Evolutionary conservation across 495 filamentous ascomycete genomes (phyloP), one percentile per base, ranked within the genome.

Genomic region (Aspergillus affinis): DNA sequence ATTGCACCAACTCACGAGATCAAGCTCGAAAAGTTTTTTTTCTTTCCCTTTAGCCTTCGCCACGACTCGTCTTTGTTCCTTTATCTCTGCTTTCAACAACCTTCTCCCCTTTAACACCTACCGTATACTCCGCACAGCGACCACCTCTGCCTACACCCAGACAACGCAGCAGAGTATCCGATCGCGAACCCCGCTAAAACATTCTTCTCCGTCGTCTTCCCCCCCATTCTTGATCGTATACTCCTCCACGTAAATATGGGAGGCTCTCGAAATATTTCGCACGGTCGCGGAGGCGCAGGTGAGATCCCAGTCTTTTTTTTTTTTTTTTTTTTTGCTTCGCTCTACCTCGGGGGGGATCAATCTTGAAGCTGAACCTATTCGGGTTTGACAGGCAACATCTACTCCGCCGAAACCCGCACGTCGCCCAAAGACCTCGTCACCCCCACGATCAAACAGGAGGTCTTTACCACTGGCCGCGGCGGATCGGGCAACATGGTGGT

Each of bases 381-480:
- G 36, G 23, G 23, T 26, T 41, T 10, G 13, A 41, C 13, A 78
- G 91, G 91, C 63, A 96, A 96, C 78, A 90, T 93, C 62, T 82
- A 81, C 66, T 82, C 83, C 62, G 75, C 80, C 55, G 72, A 84
- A 63, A 78, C 78, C 61, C 72, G 75, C 45, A 66, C 80, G 58
- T 71, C 76, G 6, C 77, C 85, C 58, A 67, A 78, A 18, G 89
- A 91, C 65, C 82, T 96, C 56, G 76, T 86, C 63, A 96, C 92
- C 4, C 93, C 93, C 0, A 89, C 85, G 48, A 85, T 97, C 69
- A 96, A 96, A 75, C 81, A 81, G 20, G 78, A 89, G 17, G 76
- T 91, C 59, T 93, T 91, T 67, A 96, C 93, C 6, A 97, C 93
- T 19, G 93, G 87, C 36, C 85, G 86, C 60, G 86, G 86, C 21